phyloP scores from a whole-genome alignment of 129 eudicot species.

The Solidago caesia region DNA sequence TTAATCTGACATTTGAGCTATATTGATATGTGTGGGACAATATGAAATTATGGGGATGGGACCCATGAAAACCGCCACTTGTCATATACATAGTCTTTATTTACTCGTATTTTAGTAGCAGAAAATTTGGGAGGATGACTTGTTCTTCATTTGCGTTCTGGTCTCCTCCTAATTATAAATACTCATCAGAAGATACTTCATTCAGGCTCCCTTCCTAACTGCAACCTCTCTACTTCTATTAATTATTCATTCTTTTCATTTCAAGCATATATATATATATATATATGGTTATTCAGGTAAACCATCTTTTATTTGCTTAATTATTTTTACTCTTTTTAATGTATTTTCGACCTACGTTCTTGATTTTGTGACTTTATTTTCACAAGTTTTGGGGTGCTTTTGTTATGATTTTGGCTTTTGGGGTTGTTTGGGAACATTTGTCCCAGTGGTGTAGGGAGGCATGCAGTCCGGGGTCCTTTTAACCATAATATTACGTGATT shows the following conservation, averaged over 20 bases:
- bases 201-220: background rate
- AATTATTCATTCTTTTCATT: background rate
- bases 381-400: background rate
- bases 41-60: slow-evolving; percentile 21
- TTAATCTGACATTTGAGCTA: background rate
- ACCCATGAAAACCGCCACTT: slow-evolving; percentile 27
- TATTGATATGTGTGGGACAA: slow-evolving; percentile 22
- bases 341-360: background rate
- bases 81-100: slow-evolving; percentile 6
- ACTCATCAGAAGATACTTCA: slow-evolving; percentile 10
- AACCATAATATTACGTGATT: background rate
- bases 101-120: slow-evolving; percentile 5
- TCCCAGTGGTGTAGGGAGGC: background rate
- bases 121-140: slow-evolving; percentile 22
- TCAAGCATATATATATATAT: slow-evolving; percentile 14
- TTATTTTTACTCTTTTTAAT: background rate
- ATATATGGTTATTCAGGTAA: slow-evolving; percentile 33
- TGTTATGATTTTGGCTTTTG: background rate
- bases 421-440: background rate
- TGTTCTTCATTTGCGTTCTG: slow-evolving; percentile 19
- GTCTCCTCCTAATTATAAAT: background rate
- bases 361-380: background rate
- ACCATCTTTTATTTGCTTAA: background rate
- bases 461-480: too few relatives aligned
- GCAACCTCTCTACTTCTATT: too few relatives aligned